These are phyloP conservation scores for Rhexocercosporidium sp. DNA, from an alignment of 2,329 filamentous ascomycete genomes.

Conservation along the genomic window DNA sequence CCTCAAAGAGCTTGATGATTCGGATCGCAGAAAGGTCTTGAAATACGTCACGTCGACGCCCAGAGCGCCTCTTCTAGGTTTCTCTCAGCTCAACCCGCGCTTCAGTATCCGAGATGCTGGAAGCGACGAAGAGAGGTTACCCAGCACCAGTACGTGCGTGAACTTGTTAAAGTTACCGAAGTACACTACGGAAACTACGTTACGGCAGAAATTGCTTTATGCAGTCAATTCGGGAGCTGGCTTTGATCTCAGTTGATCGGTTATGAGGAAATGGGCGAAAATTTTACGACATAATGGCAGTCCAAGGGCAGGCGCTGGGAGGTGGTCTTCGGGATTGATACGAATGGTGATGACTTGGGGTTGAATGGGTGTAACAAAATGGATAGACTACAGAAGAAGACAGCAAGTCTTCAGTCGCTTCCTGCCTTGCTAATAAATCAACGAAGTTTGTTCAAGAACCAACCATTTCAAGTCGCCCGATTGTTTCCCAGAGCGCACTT, in stretches of 20 bases:
- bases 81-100: constrained; percentile 79
- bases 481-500: too few relatives aligned
- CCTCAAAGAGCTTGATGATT: constrained; percentile 76
- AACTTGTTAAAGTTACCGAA: constrained; percentile 91
- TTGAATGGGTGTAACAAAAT: not conserved
- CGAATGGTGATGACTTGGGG: not conserved
- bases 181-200: constrained; percentile 67
- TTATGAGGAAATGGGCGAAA: not conserved
- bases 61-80: constrained; percentile 86
- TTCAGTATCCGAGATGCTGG: constrained; percentile 92
- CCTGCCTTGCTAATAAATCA: not conserved
- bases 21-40: constrained; percentile 81
- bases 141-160: constrained; percentile 94
- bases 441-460: not conserved
- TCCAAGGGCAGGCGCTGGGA: not conserved
- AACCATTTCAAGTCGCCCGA: too few relatives aligned
- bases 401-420: not conserved
- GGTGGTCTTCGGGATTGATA: not conserved
- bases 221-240: constrained; percentile 89
- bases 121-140: constrained; percentile 75
- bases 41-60: constrained; percentile 97
- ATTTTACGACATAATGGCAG: not conserved
- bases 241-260: constrained; percentile 70
- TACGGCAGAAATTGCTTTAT: constrained; percentile 86
- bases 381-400: not conserved